These are phyloP conservation scores for Acer saccharum DNA, from an alignment of 345 rosid species.

Conservation along the genomic window DNA sequence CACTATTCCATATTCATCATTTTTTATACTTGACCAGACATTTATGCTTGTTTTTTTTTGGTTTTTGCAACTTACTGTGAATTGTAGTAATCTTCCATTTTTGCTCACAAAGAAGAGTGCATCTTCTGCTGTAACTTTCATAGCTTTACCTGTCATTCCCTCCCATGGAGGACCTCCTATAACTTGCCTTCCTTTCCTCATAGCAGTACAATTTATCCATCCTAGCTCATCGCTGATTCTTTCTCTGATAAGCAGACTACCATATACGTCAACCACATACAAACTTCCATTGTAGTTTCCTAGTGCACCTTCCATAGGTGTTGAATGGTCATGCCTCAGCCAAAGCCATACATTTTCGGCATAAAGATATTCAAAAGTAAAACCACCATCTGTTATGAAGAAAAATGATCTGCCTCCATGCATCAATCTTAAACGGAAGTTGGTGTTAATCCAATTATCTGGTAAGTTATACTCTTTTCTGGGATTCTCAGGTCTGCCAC, in stretches of 20 bases:
- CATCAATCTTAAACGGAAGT: conserved; percentile 58
- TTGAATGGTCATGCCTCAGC: conserved; percentile 67
- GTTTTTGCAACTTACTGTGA: conserved; percentile 48
- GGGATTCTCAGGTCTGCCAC: conserved; percentile 10
- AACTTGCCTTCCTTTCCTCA: conserved; percentile 54
- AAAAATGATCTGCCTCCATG: conserved; percentile 59
- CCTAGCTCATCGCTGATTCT: conserved; percentile 44
- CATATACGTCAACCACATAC: conserved; percentile 53
- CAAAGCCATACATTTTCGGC: conserved; percentile 66
- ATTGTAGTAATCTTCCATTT: conserved; percentile 59
- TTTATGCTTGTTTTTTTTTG: conserved; percentile 14
- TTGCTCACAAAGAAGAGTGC: conserved; percentile 68
- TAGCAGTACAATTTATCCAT: conserved; percentile 69
- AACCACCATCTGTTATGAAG: conserved; percentile 52
- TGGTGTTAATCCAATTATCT: conserved; percentile 42
- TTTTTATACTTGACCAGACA: not conserved
- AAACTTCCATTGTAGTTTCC: conserved; percentile 74
- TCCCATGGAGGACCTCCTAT: conserved; percentile 74
- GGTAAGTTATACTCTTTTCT: conserved; percentile 32
- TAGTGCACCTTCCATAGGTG: conserved; percentile 54
- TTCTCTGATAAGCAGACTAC: conserved; percentile 59
- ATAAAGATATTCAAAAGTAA: conserved; percentile 60
- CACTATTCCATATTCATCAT: not conserved
- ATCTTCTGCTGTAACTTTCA: conserved; percentile 55
- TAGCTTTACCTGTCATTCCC: conserved; percentile 48